Conservation (phyloP, 177 flowering plant genomes). For the Vitis hybrid region DNA sequence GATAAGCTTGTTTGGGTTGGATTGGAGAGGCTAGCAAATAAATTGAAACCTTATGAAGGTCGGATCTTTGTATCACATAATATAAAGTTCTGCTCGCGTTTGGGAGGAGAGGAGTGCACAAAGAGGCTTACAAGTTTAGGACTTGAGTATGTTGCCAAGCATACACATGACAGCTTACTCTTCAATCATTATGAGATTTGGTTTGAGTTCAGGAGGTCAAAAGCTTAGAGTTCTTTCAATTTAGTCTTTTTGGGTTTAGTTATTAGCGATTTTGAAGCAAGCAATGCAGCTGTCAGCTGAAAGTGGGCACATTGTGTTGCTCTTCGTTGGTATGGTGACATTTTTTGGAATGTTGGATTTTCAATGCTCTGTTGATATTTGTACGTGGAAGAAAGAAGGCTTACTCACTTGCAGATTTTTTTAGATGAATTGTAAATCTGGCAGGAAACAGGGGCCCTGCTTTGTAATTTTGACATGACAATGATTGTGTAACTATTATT, state of each 20-base stretch:
- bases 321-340: constrained; percentile 5
- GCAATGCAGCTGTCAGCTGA: not conserved
- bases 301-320: not conserved
- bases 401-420: not conserved
- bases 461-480: not conserved
- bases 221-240: constrained; percentile 27
- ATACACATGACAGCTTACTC: constrained; percentile 87
- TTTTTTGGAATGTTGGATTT: not conserved
- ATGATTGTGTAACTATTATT: not conserved
- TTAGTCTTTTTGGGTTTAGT: constrained; percentile 1
- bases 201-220: constrained; percentile 77
- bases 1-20: constrained; percentile 95
- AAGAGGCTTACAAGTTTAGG: constrained; percentile 64
- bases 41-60: constrained; percentile 70
- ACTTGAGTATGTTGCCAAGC: constrained; percentile 80
- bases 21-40: constrained; percentile 63
- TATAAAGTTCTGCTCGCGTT: constrained; percentile 85
- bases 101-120: constrained; percentile 88
- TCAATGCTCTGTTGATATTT: not conserved
- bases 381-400: not conserved
- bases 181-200: constrained; percentile 98
- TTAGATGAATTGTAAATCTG: not conserved
- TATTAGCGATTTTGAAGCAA: constrained; percentile 5
- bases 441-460: not conserved
- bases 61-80: constrained; percentile 92